Evolutionary conservation across 1,284 basidiomycete genomes (phyloP).

Genomic region (Pholiota adiposa): DNA sequence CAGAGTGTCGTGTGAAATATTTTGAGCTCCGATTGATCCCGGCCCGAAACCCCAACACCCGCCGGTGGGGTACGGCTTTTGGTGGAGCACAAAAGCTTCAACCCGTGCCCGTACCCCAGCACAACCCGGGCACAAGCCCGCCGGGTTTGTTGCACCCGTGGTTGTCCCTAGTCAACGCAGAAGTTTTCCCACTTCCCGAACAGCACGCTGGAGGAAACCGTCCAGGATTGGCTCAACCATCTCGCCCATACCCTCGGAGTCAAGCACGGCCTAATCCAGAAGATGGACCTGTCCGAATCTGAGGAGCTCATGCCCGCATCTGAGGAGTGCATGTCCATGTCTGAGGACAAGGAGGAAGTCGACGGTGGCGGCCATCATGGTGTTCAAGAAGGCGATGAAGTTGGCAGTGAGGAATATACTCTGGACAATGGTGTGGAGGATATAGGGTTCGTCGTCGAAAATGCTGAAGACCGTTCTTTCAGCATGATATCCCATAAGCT

Average conservation of each 20-base stretch:
- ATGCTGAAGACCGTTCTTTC: slow-evolving; percentile 11
- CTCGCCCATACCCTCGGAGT: neutral
- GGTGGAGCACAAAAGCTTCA: too few species aligned
- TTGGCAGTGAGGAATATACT: neutral
- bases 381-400: neutral
- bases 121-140: too few species aligned
- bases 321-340: neutral
- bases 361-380: neutral
- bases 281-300: too few species aligned
- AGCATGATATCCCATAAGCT: slow-evolving; percentile 11
- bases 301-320: neutral
- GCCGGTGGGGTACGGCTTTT: too few species aligned
- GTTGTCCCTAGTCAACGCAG: too few species aligned
- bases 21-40: too few species aligned
- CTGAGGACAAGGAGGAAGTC: neutral
- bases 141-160: too few species aligned
- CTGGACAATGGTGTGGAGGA: slow-evolving; percentile 4
- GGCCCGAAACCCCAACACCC: too few species aligned
- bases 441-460: slow-evolving; percentile 2
- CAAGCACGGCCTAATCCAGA: neutral
- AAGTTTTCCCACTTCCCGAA: slow-evolving; percentile 10
- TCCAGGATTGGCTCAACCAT: slow-evolving; percentile 18
- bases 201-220: neutral
- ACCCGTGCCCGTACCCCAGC: too few species aligned
- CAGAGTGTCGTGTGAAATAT: too few species aligned